A percentile compares a stretch with the other conserved stretches of the same genome.
These are phyloP conservation scores for Brasilioporus rufonigricans DNA, from an alignment of 768 basidiomycete species.

Conservation along the genomic window DNA sequence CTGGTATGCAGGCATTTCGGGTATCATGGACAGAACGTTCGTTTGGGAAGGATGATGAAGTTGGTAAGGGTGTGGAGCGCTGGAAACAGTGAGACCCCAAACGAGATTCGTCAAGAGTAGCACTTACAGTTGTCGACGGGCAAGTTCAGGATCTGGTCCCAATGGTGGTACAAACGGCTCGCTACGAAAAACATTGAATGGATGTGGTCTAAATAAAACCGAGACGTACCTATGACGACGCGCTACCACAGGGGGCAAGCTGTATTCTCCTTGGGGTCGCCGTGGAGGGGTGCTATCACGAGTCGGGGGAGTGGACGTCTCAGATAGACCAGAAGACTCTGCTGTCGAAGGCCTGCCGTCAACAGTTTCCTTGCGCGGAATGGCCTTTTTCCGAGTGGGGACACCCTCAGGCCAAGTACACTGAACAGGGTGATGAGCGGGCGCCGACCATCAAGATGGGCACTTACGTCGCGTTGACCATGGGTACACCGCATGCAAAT, in stretches of 20 bases:
- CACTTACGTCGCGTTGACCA: constrained; percentile 74
- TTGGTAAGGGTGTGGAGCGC: constrained; percentile 45
- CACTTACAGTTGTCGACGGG: constrained; percentile 49
- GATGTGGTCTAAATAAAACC: background rate
- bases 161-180: constrained; percentile 46
- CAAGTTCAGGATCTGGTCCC: constrained; percentile 41
- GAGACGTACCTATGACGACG: constrained; percentile 40
- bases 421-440: constrained; percentile 34
- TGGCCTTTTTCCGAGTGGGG: constrained; percentile 66
- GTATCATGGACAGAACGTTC: constrained; percentile 53
- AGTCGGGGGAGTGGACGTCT: constrained; percentile 69
- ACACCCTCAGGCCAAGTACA: constrained; percentile 84
- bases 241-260: constrained; percentile 36
- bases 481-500: constrained; percentile 84
- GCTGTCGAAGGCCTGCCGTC: constrained; percentile 72
- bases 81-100: constrained; percentile 24
- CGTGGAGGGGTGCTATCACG: constrained; percentile 64
- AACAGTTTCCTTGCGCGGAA: constrained; percentile 53
- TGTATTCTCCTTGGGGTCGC: constrained; percentile 42
- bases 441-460: constrained; percentile 1
- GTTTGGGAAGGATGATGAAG: constrained; percentile 40
- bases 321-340: constrained; percentile 71
- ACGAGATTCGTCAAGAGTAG: background rate
- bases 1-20: constrained; percentile 55
- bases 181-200: constrained; percentile 28